Evolutionary conservation across 2,329 filamentous ascomycete genomes (phyloP), one percentile per base, ranked within the genome.

Genomic region (Aspergillus calidoustus): DNA sequence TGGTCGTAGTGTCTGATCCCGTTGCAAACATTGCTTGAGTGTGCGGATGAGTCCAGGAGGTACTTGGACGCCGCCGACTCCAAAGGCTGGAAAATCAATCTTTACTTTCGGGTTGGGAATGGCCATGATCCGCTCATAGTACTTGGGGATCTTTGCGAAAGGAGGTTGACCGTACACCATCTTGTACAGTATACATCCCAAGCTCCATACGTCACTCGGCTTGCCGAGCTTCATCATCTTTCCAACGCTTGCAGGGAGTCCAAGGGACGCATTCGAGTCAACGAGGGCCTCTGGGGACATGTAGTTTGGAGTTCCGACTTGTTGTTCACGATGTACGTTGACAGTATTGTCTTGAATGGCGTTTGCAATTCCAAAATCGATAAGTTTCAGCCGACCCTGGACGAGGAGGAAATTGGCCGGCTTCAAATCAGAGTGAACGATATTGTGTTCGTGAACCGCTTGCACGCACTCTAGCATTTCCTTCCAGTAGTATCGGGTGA

Each of bases 361-460:
- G 72, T 97, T 97, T 61, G 95, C 95, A 72, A 99, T 99, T 69
- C 95, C 95, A 76, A 99, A 99, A 79, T 99, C 95, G 72, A 99
- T 99, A 60, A 99, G 86, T 77, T 99, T 99, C 43, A 99, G 83
- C 28, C 90, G 87, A 25, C 95, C 95, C 73, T 93, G 88, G 19
- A 97, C 93, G 22, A 98, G 84, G 25, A 99, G 90, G 75, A 99
- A 99, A 76, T 99, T 99, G 70, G 93, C 93, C 0, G 95, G 95
- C 77, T 99, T 99, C 43, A 99, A 83, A 74, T 99, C 95, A 0
- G 93, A 97, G 79, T 99, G 95, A 3, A 99, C 95, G 66, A 99
- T 93, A 72, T 97, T 93, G 74, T 90, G 85, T 13, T 90, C 86
- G 74, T 99, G 95, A 1, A 99, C 93, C 0, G 94, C 87, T 68